These are phyloP conservation scores for Chlorella sp. DNA, from an alignment of 139 green algal species.

Conservation along the genomic window DNA sequence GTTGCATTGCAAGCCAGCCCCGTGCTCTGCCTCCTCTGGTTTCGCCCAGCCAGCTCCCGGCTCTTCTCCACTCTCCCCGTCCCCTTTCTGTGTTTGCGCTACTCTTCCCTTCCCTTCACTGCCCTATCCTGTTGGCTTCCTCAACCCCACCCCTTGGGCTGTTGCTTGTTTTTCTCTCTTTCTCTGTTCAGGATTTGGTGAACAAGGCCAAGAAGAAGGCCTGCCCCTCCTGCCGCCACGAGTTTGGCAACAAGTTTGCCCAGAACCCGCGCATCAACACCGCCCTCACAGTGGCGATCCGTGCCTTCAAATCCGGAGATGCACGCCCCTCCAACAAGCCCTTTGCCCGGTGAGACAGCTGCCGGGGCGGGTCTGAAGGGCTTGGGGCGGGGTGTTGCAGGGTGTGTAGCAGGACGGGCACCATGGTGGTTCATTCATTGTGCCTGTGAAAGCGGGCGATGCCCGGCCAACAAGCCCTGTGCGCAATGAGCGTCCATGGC, in stretches of 20 bases:
- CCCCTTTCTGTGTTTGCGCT: background rate
- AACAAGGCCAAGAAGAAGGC: conserved; percentile 79
- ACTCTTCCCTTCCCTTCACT: no score
- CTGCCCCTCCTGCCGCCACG: conserved; percentile 87
- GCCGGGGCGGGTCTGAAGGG: background rate
- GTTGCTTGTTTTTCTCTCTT: no score
- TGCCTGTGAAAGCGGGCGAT: no score
- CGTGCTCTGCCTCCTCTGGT: background rate
- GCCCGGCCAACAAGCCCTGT: no score
- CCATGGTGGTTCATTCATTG: no score
- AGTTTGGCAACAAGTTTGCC: conserved; percentile 75
- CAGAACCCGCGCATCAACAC: conserved; percentile 92
- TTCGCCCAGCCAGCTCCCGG: background rate
- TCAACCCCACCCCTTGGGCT: background rate
- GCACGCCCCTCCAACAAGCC: conserved; percentile 13
- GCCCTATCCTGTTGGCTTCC: background rate
- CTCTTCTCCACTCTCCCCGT: background rate
- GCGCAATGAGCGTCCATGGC: no score
- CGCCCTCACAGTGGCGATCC: conserved; percentile 78
- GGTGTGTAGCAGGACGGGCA: background rate
- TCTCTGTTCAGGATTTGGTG: conserved; percentile 42
- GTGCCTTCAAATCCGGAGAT: conserved; percentile 67
- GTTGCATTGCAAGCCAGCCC: background rate
- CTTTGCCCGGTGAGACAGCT: conserved; percentile 21
- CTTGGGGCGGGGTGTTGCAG: background rate